These are phyloP conservation scores for Blastobotrys aristatus DNA, from an alignment of 1,139 yeast species.

Conservation along the genomic window DNA sequence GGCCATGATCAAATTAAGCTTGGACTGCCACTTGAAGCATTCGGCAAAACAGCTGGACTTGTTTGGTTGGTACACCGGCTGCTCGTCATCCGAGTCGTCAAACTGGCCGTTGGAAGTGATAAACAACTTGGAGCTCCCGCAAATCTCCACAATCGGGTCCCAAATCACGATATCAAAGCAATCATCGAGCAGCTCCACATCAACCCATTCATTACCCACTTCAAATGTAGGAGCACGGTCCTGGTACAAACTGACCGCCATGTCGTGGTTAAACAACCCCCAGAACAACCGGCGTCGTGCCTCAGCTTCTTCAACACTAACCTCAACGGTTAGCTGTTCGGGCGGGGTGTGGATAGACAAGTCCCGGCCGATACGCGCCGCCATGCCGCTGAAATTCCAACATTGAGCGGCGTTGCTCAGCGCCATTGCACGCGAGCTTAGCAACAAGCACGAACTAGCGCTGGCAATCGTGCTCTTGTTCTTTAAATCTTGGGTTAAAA, in stretches of 20 bases:
- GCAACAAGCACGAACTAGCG: constrained; percentile 4
- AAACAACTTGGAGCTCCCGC: constrained; percentile 1
- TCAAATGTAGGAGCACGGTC: constrained; percentile 1
- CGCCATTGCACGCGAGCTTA: constrained; percentile 3
- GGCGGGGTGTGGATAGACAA: not conserved
- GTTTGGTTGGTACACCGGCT: not conserved
- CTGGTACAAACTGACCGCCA: constrained; percentile 2
- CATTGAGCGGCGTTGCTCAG: constrained; percentile 3
- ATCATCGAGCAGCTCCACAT: constrained; percentile 1
- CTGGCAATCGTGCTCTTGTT: constrained; percentile 2
- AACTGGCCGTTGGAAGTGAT: not conserved
- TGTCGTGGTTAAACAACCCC: constrained; percentile 3
- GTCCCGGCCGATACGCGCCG: constrained; percentile 2
- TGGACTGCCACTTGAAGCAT: constrained; percentile 10
- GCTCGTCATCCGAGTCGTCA: constrained; percentile 1
- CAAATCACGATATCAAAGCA: constrained; percentile 6
- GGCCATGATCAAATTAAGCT: constrained; percentile 1
- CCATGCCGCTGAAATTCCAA: constrained; percentile 11
- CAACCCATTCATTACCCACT: not conserved
- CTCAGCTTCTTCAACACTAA: constrained; percentile 7
- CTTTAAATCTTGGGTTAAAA: constrained; percentile 7
- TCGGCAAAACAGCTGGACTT: not conserved
- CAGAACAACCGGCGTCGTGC: not conserved
- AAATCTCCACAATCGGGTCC: constrained; percentile 4
- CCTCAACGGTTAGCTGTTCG: not conserved